Evolutionary conservation across 352 stramenopile species (phyloP), one percentile per base, ranked within the genome.

Genomic region (Globisporangium recalcitrans): DNA sequence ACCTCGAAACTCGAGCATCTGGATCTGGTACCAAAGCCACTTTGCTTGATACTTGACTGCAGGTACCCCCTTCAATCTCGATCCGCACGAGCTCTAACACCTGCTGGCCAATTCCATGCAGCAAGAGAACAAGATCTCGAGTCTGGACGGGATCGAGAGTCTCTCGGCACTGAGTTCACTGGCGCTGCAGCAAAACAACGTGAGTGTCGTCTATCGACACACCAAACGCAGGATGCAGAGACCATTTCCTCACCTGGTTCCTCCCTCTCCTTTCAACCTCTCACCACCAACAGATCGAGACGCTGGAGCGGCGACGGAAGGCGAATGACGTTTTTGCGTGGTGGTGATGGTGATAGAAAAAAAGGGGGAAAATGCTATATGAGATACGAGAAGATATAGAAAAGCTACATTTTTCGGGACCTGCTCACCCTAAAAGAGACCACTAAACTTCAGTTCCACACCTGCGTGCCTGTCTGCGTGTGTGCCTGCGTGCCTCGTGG

Each of bases 41-140:
- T 8, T 8, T n/a, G 19, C 16, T 44, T n/a, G 38, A 21, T 44
- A 40, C 19, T 44, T 44, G 38, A 4, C n/a, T n/a, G n/a, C n/a
- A n/a, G n/a, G n/a, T n/a, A n/a, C n/a, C n/a, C n/a, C n/a, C 19
- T 49, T 59, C 16, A 29, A 3, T 58, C 0, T 49, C 46, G 9
- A 52, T 26, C 29, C n/a, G 24, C 21, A 13, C n/a, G 5, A 24
- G 57, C 5, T 26, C 36, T 44, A 11, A 19, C 42, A 16, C 21
- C 29, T 49, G 27, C 10, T 64, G 24, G 29, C 29, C 22, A 29
- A 34, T 53, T 11, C 7, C 19, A 21, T 48, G 9, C 42, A 92
- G 84, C 78, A 81, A 52, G 80, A 90, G 27, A 93, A 90, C 70
- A 87, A 89, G 48, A 58, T 93, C 34, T 63, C 73, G 11, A 79